Evolutionary conservation across 2,329 filamentous ascomycete species (phyloP).

Genomic region (Aspergillus transmontanensis): DNA sequence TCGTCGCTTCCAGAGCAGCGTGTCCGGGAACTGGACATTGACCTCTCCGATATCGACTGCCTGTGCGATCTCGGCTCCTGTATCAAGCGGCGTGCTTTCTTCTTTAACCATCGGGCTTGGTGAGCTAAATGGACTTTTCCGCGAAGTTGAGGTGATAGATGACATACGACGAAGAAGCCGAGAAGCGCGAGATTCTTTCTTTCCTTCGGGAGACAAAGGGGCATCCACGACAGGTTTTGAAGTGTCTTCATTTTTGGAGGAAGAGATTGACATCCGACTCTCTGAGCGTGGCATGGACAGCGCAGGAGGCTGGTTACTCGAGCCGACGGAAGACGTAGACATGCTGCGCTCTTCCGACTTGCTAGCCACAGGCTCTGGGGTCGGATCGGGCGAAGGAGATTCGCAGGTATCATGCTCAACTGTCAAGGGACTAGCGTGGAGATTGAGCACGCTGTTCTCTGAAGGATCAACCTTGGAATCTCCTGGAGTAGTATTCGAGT

Average conservation of each 20-base stretch:
- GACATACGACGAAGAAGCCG: conserved; percentile 69
- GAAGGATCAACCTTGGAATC: conserved; percentile 29
- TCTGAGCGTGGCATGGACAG: conserved; percentile 39
- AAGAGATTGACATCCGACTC: conserved; percentile 42
- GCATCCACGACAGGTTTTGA: conserved; percentile 36
- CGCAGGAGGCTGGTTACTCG: conserved; percentile 43
- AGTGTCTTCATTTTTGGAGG: conserved; percentile 39
- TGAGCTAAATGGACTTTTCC: conserved; percentile 49
- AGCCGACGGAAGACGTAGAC: conserved; percentile 45
- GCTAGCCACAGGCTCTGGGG: conserved; percentile 21
- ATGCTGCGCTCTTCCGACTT: conserved; percentile 38
- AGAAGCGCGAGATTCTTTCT: conserved; percentile 59
- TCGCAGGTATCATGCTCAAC: conserved; percentile 65
- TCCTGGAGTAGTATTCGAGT: conserved; percentile 48
- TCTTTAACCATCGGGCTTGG: conserved; percentile 41
- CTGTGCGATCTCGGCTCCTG: conserved; percentile 40
- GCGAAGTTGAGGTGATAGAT: conserved; percentile 55
- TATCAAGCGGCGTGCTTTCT: conserved; percentile 28
- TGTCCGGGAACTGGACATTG: conserved; percentile 96
- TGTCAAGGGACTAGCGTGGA: conserved; percentile 60
- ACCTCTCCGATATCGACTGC: conserved; percentile 80
- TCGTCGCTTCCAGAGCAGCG: conserved; percentile 91
- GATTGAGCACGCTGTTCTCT: conserved; percentile 42
- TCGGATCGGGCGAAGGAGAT: conserved; percentile 13
- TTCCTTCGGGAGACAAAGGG: conserved; percentile 49